phyloP scores from a whole-genome alignment of 345 rosid genomes.

The Microthlaspi erraticum region DNA sequence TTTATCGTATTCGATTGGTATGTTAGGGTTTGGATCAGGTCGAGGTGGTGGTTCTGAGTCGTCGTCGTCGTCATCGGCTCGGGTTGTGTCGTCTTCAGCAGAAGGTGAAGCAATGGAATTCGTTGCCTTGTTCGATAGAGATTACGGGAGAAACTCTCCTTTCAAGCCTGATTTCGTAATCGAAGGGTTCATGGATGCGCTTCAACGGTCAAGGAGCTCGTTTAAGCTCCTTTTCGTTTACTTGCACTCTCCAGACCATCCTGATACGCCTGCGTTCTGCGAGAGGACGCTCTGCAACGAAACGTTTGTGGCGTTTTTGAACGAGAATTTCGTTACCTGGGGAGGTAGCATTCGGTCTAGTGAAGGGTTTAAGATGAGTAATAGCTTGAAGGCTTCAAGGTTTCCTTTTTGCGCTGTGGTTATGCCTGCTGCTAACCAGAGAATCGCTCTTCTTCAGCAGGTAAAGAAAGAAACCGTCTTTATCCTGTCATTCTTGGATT shows the following conservation, averaged over 20 bases:
- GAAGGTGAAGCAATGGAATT: constrained; percentile 79
- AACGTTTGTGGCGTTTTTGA: constrained; percentile 64
- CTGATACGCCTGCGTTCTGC: constrained; percentile 79
- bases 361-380: constrained; percentile 99
- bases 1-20: constrained; percentile 78
- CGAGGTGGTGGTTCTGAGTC: constrained; percentile 35
- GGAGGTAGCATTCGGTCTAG: constrained; percentile 94
- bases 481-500: constrained; percentile 3
- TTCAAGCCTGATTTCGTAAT: constrained; percentile 69
- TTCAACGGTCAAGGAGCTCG: constrained; percentile 75
- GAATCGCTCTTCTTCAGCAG: constrained; percentile 96
- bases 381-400: constrained; percentile 93
- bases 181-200: constrained; percentile 96
- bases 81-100: constrained; percentile 60
- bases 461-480: constrained; percentile 41
- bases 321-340: constrained; percentile 94
- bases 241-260: constrained; percentile 98
- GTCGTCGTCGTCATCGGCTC: constrained; percentile 55
- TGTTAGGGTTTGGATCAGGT: constrained; percentile 73
- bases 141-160: constrained; percentile 50
- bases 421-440: constrained; percentile 93
- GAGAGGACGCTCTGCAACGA: constrained; percentile 77
- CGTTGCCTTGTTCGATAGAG: constrained; percentile 78
- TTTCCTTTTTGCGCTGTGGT: constrained; percentile 97
- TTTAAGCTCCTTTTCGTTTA: constrained; percentile 87